A percentile compares a stretch with the other conserved stretches of the same genome.
Conservation (phyloP, 768 basidiomycete species). For the Leccinellum rugosiceps region DNA sequence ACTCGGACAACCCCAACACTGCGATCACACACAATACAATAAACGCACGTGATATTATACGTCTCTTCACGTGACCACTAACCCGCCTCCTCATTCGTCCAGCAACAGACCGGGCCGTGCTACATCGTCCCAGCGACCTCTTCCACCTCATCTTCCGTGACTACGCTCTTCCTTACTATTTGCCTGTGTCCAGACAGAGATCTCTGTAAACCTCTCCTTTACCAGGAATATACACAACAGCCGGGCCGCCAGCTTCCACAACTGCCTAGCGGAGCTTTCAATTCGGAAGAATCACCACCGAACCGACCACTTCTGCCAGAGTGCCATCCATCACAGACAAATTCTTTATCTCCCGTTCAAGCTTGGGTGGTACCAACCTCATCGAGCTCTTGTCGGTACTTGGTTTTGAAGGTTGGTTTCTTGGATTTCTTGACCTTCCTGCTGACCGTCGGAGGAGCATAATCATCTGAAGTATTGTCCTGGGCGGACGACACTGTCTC, state of each 20-base stretch:
- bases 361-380: slow-evolving; percentile 39
- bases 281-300: slow-evolving; percentile 45
- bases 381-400: slow-evolving; percentile 21
- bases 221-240: slow-evolving; percentile 31
- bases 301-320: slow-evolving; percentile 37
- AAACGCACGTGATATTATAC: slow-evolving; percentile 31
- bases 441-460: slow-evolving; percentile 30
- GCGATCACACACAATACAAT: slow-evolving; percentile 5
- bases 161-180: slow-evolving; percentile 52
- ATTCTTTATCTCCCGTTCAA: slow-evolving; percentile 40
- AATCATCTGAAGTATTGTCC: slow-evolving; percentile 40
- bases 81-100: slow-evolving; percentile 34
- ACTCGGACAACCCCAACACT: background rate
- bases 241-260: slow-evolving; percentile 27
- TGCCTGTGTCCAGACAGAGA: slow-evolving; percentile 34
- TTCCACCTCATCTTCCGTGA: slow-evolving; percentile 66
- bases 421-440: slow-evolving; percentile 14
- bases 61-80: slow-evolving; percentile 31
- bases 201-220: slow-evolving; percentile 27
- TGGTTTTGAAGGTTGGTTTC: slow-evolving; percentile 10
- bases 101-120: slow-evolving; percentile 26
- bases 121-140: slow-evolving; percentile 32
- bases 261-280: slow-evolving; percentile 34
- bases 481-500: slow-evolving; percentile 14
- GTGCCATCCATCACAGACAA: slow-evolving; percentile 35